Conservation (phyloP, 139 green algal species). For the Chlamydomonas incerta region DNA sequence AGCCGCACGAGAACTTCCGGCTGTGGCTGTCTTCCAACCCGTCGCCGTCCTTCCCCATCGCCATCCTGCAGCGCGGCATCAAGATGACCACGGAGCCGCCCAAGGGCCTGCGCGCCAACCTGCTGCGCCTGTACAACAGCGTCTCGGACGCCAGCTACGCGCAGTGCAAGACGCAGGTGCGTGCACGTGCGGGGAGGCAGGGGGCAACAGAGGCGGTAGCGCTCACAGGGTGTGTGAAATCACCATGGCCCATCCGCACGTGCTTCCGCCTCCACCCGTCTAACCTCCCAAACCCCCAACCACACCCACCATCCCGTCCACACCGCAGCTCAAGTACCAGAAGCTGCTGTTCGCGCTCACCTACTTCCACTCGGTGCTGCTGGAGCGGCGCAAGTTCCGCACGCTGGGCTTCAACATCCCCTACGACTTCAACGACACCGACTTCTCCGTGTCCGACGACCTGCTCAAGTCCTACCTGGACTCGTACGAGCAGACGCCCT, state of each 20-base stretch:
- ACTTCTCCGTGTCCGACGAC: conserved; percentile 88
- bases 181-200: too few species aligned
- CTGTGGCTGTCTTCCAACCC: conserved; percentile 89
- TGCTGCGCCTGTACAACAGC: conserved; percentile 85
- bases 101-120: conserved; percentile 88
- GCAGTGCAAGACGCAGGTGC: conserved; percentile 65
- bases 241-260: too few species aligned
- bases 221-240: too few species aligned
- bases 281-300: background rate
- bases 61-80: conserved; percentile 85
- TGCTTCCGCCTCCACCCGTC: background rate
- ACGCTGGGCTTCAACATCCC: conserved; percentile 92
- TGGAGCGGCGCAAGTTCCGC: conserved; percentile 91
- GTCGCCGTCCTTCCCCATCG: conserved; percentile 82
- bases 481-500: conserved; percentile 83
- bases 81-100: conserved; percentile 95
- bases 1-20: conserved; percentile 83
- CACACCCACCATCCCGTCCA: background rate
- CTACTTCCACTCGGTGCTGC: conserved; percentile 90
- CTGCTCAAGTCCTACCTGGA: conserved; percentile 90
- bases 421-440: conserved; percentile 95
- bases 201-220: too few species aligned
- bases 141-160: conserved; percentile 76
- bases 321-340: conserved; percentile 75
- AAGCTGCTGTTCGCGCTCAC: conserved; percentile 89